Base-by-base conservation (phyloP, 768 basidiomycete species). In the Lentinula aciculospora region DNA sequence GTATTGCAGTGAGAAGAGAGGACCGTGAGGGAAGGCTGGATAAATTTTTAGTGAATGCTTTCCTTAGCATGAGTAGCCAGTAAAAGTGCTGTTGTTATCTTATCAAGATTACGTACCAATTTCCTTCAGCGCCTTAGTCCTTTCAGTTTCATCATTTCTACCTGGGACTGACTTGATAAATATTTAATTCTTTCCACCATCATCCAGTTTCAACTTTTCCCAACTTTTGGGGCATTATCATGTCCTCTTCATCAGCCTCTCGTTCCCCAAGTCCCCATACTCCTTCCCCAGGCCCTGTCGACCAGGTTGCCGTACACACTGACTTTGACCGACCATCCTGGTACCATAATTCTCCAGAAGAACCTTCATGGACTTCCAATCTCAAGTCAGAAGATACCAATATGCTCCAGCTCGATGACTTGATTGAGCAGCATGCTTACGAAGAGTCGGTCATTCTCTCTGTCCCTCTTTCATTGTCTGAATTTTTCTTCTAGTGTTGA, bases 221-320 rank as follows among this genome's bases (percentile, higher is more conserved):
- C 42, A 49, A 49, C 15, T 7, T 49, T 44, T 49, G 47, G 47
- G 47, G 47, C 47, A 29, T 2, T 21, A 44, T 10, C 67, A 85
- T 85, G 85, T 83, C 85, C 61, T 80, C 83, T 59, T 81, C 84
- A 64, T 79, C 84, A 12, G 71, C 78, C 66, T 88, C 89, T 55
- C 85, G 89, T 45, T 89, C 88, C 3, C 79, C 86, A 1, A 89
- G 89, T 0, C 89, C 89, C 5, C 71, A 76, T 46, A 89, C 88
- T 0, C 87, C 89, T 54, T 86, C 86, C 51, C 71, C 82, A 0
- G 79, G 79, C 13, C 84, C 88, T 65, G 70, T 72, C n/a, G 66
- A 76, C 56, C 72, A 77, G 6, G 67, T 82, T 45, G 65, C 75
- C 59, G 78, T 85, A 49, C 83, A 81, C 47, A 72, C 70, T 60